Base-by-base conservation (phyloP, 2,329 filamentous ascomycete species). In the Botrytis fabae region DNA sequence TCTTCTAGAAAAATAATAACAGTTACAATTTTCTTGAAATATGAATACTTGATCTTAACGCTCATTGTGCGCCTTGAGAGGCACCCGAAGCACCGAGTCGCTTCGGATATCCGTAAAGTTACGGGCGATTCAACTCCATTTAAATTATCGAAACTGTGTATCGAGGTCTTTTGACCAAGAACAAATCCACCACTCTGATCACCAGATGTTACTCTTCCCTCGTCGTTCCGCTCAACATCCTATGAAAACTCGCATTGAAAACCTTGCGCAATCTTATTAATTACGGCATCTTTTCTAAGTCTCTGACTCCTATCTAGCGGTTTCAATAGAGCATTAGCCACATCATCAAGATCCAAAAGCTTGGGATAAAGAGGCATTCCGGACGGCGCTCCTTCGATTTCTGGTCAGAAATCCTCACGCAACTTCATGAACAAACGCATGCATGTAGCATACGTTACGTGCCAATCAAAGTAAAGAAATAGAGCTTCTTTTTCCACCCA, bases 381-480 rank as follows among this genome's bases (percentile, higher is more conserved):
- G 14, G 14, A 54, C 25, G 51, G 1, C 2, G 25, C n/a, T 16
- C 14, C 2, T 6, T 54, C 51, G 1, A 54, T 54, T 18, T 54
- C 51, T 3, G 51, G 16, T 54, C n/a, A n/a, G 12, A 54, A 54
- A 6, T 54, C n/a, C 3, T 8, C 14, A 18, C 2, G 6, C n/a
- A 54, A 28, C 0, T 18, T 54, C 51, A 0, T 38, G 14, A 38
- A 4, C 20, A 65, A 7, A 46, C 20, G 7, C 61, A 64, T 65
- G 35, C 74, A 76, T 6, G 65, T 57, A 10, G 44, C 62, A 38
- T 74, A 54, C 2, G 75, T 54, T 10, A 63, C 64, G 46, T 75
- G 75, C 48, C 75, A 77, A 54, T 77, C 72, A 35, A 75, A 77
- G n/a, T 74, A 70, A 7, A 77, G 66, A 2, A 72, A 70, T 18